Conservation (phyloP, 768 basidiomycete genomes). For the Tremella fuciformis region DNA sequence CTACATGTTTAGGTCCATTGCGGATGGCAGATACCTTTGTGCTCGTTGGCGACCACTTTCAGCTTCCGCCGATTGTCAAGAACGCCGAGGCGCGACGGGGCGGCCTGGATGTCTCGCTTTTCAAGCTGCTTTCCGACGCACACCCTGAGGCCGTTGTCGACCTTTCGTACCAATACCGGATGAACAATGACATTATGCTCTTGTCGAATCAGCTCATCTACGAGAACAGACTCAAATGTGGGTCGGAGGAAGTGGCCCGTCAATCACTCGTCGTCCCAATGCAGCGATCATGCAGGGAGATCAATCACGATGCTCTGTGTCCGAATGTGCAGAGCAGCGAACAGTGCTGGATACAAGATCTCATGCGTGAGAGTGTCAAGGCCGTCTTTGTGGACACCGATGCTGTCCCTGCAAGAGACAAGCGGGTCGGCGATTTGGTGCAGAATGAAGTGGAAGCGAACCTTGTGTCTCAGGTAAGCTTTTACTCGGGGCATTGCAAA, state of each 20-base stretch:
- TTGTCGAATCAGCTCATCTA: constrained; percentile 87
- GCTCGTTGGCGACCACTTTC: constrained; percentile 95
- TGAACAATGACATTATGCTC: constrained; percentile 94
- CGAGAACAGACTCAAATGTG: constrained; percentile 70
- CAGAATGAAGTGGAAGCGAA: constrained; percentile 80
- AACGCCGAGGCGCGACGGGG: constrained; percentile 73
- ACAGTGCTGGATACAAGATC: constrained; percentile 68
- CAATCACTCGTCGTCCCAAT: constrained; percentile 61
- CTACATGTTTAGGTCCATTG: constrained; percentile 89
- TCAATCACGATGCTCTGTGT: constrained; percentile 4
- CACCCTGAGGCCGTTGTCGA: constrained; percentile 83
- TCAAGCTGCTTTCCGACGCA: constrained; percentile 79
- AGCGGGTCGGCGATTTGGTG: constrained; percentile 78
- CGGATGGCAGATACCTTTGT: constrained; percentile 86
- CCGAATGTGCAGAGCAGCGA: constrained; percentile 10
- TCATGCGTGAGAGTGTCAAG: constrained; percentile 70
- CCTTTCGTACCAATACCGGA: constrained; percentile 84
- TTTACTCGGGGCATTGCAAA: background rate
- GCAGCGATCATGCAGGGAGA: constrained; percentile 47
- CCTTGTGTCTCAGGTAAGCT: constrained; percentile 53
- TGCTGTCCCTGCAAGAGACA: constrained; percentile 69
- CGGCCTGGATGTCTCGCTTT: constrained; percentile 85
- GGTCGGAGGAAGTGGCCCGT: constrained; percentile 67
- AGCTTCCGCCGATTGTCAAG: constrained; percentile 89
- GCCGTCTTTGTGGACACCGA: constrained; percentile 96